Conservation (phyloP, 1,139 yeast species). For the Saccharomycopsis phalli region DNA sequence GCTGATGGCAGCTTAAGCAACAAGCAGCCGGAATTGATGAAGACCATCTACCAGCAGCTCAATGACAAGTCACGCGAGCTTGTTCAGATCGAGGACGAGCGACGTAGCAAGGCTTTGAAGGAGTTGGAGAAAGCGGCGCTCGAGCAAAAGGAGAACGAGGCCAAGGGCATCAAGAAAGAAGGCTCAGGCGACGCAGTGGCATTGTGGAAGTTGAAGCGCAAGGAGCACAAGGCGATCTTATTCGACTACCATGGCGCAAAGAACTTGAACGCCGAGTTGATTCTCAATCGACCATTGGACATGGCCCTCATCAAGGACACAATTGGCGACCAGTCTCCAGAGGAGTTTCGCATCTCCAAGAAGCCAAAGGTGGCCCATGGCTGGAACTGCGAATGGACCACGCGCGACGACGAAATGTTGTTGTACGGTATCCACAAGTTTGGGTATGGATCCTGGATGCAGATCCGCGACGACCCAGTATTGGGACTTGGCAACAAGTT, state of each 20-base stretch:
- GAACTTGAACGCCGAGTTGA: conserved; percentile 83
- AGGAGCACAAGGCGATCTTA: conserved; percentile 79
- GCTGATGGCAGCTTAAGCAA: conserved; percentile 86
- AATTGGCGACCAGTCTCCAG: conserved; percentile 51
- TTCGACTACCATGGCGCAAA: conserved; percentile 87
- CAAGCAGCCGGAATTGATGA: conserved; percentile 76
- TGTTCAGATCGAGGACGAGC: conserved; percentile 57
- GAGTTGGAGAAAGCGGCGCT: conserved; percentile 55
- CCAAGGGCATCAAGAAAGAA: conserved; percentile 31
- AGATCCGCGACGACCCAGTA: conserved; percentile 91
- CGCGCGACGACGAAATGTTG: conserved; percentile 77
- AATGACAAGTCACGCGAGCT: conserved; percentile 51
- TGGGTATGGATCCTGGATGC: conserved; percentile 95
- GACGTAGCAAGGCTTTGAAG: conserved; percentile 46
- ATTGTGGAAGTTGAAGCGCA: conserved; percentile 44
- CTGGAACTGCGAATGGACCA: conserved; percentile 87
- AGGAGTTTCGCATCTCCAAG: conserved; percentile 47
- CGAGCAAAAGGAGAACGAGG: conserved; percentile 41
- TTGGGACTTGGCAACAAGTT: conserved; percentile 79
- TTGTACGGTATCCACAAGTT: conserved; percentile 82
- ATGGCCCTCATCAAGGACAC: conserved; percentile 53
- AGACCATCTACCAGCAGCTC: conserved; percentile 67
- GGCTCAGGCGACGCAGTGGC: conserved; percentile 36
- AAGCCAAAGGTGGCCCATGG: conserved; percentile 76
- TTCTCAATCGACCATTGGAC: conserved; percentile 75